Percentiles rank a stretch among this genome's conserved stretches.
Conservation (phyloP, 352 stramenopile species). For the Phytophthora melonis region DNA sequence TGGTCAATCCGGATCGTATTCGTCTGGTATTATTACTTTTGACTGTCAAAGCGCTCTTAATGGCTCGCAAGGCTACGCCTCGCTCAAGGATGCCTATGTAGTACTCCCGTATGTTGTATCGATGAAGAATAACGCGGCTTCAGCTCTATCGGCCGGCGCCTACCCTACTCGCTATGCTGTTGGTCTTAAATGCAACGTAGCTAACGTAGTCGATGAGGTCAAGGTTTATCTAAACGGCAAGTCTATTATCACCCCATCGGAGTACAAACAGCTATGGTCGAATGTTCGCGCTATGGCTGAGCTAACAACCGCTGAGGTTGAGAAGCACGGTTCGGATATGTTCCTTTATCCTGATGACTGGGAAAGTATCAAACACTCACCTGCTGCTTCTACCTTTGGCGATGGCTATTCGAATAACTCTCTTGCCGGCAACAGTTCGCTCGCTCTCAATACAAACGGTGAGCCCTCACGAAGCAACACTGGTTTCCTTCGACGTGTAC, state of each 20-base stretch:
- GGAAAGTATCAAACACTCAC: background rate
- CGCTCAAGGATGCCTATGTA: background rate
- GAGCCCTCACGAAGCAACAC: background rate
- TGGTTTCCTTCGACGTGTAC: background rate
- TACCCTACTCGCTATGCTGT: background rate
- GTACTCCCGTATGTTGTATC: background rate
- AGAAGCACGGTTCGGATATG: conserved; percentile 1
- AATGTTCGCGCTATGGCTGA: background rate
- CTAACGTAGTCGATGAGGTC: no score
- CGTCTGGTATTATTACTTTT: background rate
- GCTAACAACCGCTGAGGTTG: background rate
- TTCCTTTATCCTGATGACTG: background rate
- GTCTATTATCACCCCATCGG: background rate
- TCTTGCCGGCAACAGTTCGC: no score
- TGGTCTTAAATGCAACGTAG: background rate
- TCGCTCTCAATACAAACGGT: no score
- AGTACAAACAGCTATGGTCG: background rate
- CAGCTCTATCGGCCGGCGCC: background rate
- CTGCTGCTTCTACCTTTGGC: background rate
- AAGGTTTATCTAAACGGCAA: conserved; percentile 3
- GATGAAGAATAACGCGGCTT: background rate
- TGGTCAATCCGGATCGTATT: background rate
- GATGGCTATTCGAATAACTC: background rate
- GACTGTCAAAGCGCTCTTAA: background rate
- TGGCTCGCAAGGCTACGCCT: background rate